These are phyloP conservation scores for Pyrus betulifolia DNA, from an alignment of 306 rosid genomes.

Conservation along the genomic window DNA sequence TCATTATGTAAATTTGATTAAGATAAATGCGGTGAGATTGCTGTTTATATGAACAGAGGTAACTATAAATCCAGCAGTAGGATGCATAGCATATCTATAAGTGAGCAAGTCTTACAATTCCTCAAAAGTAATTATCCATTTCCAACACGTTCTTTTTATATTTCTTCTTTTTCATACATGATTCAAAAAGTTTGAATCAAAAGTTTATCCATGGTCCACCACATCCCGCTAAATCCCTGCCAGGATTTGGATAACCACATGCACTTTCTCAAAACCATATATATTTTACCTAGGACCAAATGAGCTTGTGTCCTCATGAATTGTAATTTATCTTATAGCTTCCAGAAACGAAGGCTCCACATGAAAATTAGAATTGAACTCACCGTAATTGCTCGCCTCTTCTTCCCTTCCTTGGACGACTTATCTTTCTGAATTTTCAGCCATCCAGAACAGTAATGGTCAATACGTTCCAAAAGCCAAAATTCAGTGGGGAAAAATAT, in stretches of 20 bases:
- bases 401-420: slow-evolving; percentile 62
- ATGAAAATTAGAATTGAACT: slow-evolving; percentile 17
- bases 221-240: background rate
- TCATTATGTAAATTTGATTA: slow-evolving; percentile 11
- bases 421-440: slow-evolving; percentile 36
- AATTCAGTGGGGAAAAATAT: slow-evolving; percentile 94
- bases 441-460: slow-evolving; percentile 92
- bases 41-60: background rate
- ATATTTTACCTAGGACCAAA: background rate
- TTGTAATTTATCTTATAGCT: background rate
- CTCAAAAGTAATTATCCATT: background rate
- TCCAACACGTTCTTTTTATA: too few species aligned
- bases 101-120: background rate
- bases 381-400: slow-evolving; percentile 81
- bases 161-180: background rate
- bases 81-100: background rate
- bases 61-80: background rate
- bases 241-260: background rate
- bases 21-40: background rate
- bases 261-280: background rate
- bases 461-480: slow-evolving; percentile 72
- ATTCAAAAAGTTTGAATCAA: background rate
- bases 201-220: background rate
- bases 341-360: background rate
- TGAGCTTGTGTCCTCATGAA: background rate